phyloP scores from a whole-genome alignment of 2,329 filamentous ascomycete genomes.

The Aspergillus fijiensis region DNA sequence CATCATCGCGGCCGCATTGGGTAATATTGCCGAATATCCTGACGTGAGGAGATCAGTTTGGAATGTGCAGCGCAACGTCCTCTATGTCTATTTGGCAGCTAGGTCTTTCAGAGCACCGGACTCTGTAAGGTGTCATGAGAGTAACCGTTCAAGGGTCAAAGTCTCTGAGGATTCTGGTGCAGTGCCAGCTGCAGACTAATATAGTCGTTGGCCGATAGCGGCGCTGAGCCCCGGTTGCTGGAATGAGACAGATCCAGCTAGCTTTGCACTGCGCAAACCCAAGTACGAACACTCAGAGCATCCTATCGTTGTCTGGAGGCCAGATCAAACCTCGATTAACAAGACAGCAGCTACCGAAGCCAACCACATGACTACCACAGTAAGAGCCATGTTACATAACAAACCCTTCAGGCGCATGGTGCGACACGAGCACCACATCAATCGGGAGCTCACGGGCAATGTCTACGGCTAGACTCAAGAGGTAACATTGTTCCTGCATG shows the following conservation, averaged over 20 bases:
- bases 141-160: neutral
- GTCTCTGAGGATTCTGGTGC: neutral
- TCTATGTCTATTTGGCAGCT: neutral
- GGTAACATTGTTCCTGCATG: neutral
- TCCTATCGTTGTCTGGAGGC: too few relatives aligned
- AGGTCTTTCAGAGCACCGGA: neutral
- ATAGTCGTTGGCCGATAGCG: neutral
- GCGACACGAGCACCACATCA: neutral
- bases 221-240: neutral
- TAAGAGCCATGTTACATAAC: neutral
- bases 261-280: neutral
- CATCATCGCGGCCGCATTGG: constrained; percentile 21
- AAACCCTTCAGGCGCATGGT: neutral
- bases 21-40: constrained; percentile 19
- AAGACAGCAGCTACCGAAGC: neutral
- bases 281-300: too few relatives aligned
- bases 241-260: neutral
- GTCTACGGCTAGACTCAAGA: too few relatives aligned
- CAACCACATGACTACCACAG: neutral
- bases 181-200: neutral
- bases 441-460: too few relatives aligned
- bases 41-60: neutral
- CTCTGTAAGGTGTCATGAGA: neutral
- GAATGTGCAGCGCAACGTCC: neutral
- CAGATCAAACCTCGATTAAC: neutral